Percentiles rank a stretch among this genome's conserved stretches.
Evolutionary conservation across 1,284 basidiomycete species (phyloP).

Genomic region (Dichomitus squalens): DNA sequence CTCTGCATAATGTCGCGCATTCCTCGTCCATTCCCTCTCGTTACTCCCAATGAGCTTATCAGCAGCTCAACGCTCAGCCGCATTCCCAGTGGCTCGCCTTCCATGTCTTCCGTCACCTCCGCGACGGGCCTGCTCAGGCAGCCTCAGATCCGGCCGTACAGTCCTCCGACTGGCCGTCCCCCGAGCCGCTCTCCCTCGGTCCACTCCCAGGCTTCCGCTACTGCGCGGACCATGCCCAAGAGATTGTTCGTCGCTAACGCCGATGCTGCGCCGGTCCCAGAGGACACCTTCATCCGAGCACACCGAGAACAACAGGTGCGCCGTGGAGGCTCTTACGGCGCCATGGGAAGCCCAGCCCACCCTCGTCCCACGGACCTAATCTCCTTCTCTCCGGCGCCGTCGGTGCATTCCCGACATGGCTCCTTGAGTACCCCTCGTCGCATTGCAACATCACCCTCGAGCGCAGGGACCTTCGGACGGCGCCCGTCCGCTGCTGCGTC

Average conservation of each 20-base stretch:
- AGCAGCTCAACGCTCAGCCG: conserved; percentile 8
- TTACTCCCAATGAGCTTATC: conserved; percentile 27
- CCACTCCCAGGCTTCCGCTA: neutral
- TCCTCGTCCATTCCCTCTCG: conserved; percentile 28
- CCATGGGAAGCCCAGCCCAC: conserved; percentile 12
- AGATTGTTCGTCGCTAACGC: conserved; percentile 22
- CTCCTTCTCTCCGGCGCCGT: neutral
- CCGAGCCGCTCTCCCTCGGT: conserved; percentile 13
- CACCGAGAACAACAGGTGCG: neutral
- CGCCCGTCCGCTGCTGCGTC: neutral
- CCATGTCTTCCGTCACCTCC: conserved; percentile 24
- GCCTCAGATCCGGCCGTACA: conserved; percentile 14
- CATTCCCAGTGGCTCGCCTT: conserved; percentile 8
- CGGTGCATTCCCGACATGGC: neutral
- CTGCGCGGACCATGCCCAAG: conserved; percentile 17
- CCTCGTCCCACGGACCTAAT: neutral
- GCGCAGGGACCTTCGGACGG: neutral
- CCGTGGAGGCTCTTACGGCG: conserved; percentile 19
- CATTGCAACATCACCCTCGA: neutral
- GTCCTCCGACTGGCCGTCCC: conserved; percentile 5
- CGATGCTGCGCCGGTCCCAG: neutral
- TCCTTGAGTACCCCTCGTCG: too few species aligned
- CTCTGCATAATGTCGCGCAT: conserved; percentile 35
- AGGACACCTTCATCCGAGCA: neutral
- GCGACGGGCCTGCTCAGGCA: conserved; percentile 23